Base-by-base conservation (phyloP, 192 early-diverging fungal species). In the Chytriomyces sp. region DNA sequence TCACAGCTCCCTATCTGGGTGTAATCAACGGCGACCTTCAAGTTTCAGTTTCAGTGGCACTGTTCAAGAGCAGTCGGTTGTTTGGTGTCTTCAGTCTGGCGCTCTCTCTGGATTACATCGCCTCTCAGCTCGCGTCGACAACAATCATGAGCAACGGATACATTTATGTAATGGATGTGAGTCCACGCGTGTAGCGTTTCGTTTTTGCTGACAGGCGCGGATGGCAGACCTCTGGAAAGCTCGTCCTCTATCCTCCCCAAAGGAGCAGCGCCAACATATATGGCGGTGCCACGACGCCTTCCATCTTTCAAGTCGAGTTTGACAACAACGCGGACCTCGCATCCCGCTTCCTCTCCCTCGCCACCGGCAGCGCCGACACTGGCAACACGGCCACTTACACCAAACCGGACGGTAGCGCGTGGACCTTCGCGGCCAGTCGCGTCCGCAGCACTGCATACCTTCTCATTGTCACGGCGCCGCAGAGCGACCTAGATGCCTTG, bases 151-250 rank as follows among this genome's bases (percentile, higher is more conserved):
- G 8, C 33, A 14, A 37, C 26, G 60, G 60, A 62, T 62, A 62
- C 36, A 62, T 62, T 14, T 62, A 38, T 38, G 26, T 62, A 6
- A 30, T 62, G 25, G 60, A 62, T 62, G 60, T 62, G 30, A 58
- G 56, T 62, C 8, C 30, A 19, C 5, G 7, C 41, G 41, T n/a
- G n/a, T n/a, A n/a, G n/a, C n/a, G n/a, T n/a, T n/a, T n/a, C n/a
- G n/a, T n/a, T n/a, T n/a, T n/a, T n/a, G n/a, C n/a, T n/a, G n/a
- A n/a, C n/a, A n/a, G n/a, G n/a, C n/a, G n/a, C n/a, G n/a, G n/a
- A n/a, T n/a, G n/a, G n/a, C n/a, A 62, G 60, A 36, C 56, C 8
- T 10, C 32, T 30, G 60, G 60, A 19, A 38, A 62, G 14, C 5
- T 62, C 8, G 60, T 62, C 30, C 25, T 26, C 60, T 62, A 62